phyloP scores from a whole-genome alignment of 2,329 filamentous ascomycete genomes.

The Tolypocladium endophyticum region DNA sequence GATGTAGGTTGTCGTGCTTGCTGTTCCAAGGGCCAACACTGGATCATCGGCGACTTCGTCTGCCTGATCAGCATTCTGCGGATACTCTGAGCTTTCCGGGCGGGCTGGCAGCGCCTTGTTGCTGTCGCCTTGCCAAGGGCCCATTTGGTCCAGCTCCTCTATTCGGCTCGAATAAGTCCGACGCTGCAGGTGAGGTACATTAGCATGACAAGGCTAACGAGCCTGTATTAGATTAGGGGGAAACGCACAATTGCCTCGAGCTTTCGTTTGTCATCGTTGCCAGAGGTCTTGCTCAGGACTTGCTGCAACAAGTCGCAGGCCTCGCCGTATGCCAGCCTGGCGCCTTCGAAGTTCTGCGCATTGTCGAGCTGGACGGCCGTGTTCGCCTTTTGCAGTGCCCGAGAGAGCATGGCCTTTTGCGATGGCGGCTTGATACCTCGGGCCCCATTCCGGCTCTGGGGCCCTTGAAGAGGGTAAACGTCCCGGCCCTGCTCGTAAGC shows the following conservation, averaged over 20 bases:
- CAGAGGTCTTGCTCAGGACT: slow-evolving; percentile 75
- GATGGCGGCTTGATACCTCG: slow-evolving; percentile 43
- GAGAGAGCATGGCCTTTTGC: slow-evolving; percentile 94
- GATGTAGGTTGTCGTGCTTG: slow-evolving; percentile 37
- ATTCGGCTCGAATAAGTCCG: slow-evolving; percentile 87
- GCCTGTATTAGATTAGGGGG: too few relatives aligned
- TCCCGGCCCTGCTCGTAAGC: slow-evolving; percentile 19
- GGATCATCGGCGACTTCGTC: not conserved
- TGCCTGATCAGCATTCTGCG: not conserved
- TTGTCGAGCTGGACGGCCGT: slow-evolving; percentile 93
- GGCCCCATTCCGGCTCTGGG: slow-evolving; percentile 19
- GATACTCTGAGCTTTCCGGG: slow-evolving; percentile 42
- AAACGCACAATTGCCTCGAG: slow-evolving; percentile 80
- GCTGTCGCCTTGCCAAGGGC: slow-evolving; percentile 40
- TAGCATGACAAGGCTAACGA: not conserved
- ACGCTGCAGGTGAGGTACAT: slow-evolving; percentile 41
- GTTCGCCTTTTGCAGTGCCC: slow-evolving; percentile 88
- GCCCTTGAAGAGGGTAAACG: slow-evolving; percentile 16
- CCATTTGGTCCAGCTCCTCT: slow-evolving; percentile 68
- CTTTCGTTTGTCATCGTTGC: slow-evolving; percentile 80
- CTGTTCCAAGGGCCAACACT: slow-evolving; percentile 33
- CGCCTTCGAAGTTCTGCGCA: slow-evolving; percentile 86
- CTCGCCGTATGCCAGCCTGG: slow-evolving; percentile 81
- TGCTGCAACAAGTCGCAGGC: slow-evolving; percentile 81
- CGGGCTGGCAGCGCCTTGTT: slow-evolving; percentile 69